These are phyloP conservation scores for Xylaria flabelliformis DNA, from an alignment of 495 filamentous ascomycete species.

Conservation along the genomic window DNA sequence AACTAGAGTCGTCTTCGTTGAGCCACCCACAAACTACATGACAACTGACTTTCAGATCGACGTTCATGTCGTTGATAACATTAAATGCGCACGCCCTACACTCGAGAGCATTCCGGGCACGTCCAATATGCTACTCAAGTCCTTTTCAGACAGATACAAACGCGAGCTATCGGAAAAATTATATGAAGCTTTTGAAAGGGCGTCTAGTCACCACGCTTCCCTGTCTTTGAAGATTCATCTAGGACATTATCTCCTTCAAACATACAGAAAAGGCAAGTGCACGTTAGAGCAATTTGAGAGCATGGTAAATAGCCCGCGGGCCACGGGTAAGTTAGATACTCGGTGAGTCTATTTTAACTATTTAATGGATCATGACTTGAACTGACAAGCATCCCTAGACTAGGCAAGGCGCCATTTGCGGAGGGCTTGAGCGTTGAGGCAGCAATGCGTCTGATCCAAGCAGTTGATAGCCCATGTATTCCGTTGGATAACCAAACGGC, in stretches of 20 bases:
- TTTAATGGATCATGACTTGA: neutral
- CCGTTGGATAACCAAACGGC: slow-evolving; percentile 36
- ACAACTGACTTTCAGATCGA: slow-evolving; percentile 26
- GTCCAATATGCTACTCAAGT: neutral
- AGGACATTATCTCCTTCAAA: slow-evolving; percentile 58
- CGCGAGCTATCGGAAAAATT: slow-evolving; percentile 31
- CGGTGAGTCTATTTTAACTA: slow-evolving; percentile 38
- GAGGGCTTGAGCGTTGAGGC: slow-evolving; percentile 13
- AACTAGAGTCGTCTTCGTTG: slow-evolving; percentile 28
- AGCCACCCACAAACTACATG: slow-evolving; percentile 28
- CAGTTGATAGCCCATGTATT: slow-evolving; percentile 28
- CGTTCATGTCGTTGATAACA: slow-evolving; percentile 20
- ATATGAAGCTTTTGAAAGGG: slow-evolving; percentile 32
- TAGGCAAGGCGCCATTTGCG: slow-evolving; percentile 34
- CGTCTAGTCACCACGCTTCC: slow-evolving; percentile 38
- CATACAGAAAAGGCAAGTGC: slow-evolving; percentile 53
- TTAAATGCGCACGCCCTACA: slow-evolving; percentile 22
- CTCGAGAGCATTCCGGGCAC: slow-evolving; percentile 1
- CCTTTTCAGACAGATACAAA: slow-evolving; percentile 17
- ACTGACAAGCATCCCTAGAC: slow-evolving; percentile 26
- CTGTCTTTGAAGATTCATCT: slow-evolving; percentile 64
- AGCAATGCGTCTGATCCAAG: slow-evolving; percentile 37
- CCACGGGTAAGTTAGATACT: slow-evolving; percentile 43
- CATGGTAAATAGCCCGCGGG: slow-evolving; percentile 49
- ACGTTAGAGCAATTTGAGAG: slow-evolving; percentile 56